Evolutionary conservation across 345 rosid species (phyloP), one percentile per base, ranked within the genome.

Genomic region (Salix udensis): DNA sequence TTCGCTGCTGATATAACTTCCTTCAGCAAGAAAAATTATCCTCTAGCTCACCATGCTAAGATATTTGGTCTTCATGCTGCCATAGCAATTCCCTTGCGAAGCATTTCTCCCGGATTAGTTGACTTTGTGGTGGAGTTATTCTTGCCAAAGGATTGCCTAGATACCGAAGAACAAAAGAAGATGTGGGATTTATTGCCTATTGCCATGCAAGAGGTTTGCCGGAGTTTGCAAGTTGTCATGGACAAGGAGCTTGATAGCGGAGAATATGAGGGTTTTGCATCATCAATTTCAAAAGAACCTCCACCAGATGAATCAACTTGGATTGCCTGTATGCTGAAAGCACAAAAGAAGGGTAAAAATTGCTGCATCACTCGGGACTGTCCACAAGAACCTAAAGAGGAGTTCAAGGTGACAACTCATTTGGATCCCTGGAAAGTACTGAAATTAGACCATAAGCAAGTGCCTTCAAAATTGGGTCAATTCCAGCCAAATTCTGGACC

Each of bases 1-100:
- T 93, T 89, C 71, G 85, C 87, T n/a, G 73, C 86, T 16, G 84
- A 93, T 67, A 74, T 91, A 75, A 80, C 91, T 52, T 81, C 86
- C 67, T 88, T 88, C 77, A 84, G 88, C 82, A 88, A 84, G 86
- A 82, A 85, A 15, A 82, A 85, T 16, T 93, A 93, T 79, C 94
- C 96, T 62, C 89, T 91, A 46, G 82, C 93, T 19, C 97, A 93
- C 83, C 92, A 90, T 65, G 97, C 97, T 67, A 79, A 86, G 84
- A 87, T 91, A 81, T 87, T 88, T 55, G 87, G 84, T 28, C 80
- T 91, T 75, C 84, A 78, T 52, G 89, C 90, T 69, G 96, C 94
- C 58, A 70, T 90, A 80, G 94, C 97, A 36, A 85, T 89, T 75
- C 97, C 97, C 34, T 79, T 93, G 12, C 81, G 74, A 65, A 82